Evolutionary conservation across 352 stramenopile species (phyloP).

Genomic region (Pythium diclinum): DNA sequence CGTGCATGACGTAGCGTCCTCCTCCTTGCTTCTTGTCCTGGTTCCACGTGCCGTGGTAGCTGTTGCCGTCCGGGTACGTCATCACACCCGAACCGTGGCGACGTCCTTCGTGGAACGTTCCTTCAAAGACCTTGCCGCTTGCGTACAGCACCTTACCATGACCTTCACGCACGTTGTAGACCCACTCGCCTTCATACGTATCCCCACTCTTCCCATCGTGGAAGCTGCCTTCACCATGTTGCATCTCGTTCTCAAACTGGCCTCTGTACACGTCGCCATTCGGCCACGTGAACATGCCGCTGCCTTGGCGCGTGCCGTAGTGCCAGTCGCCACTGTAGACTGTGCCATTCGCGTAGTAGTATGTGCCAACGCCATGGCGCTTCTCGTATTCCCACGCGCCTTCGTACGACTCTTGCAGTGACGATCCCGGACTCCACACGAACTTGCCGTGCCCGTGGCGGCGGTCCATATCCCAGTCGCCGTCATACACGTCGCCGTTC

Average conservation of each 20-base stretch:
- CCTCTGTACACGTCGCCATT: constrained; percentile 86
- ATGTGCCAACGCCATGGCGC: constrained; percentile 58
- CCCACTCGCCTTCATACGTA: constrained; percentile 78
- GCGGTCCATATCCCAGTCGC: constrained; percentile 60
- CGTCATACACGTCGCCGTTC: constrained; percentile 82
- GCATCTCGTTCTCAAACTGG: constrained; percentile 74
- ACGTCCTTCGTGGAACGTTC: constrained; percentile 75
- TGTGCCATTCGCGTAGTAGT: constrained; percentile 60
- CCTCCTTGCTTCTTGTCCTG: constrained; percentile 84
- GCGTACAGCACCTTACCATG: constrained; percentile 71
- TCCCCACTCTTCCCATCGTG: constrained; percentile 41
- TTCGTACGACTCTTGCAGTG: constrained; percentile 75
- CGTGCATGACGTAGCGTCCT: constrained; percentile 59
- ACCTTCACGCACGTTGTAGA: constrained; percentile 78
- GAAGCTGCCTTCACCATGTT: constrained; percentile 80
- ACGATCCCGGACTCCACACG: constrained; percentile 51
- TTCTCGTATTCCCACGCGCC: constrained; percentile 63
- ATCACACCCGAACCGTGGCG: constrained; percentile 77
- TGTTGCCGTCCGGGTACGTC: constrained; percentile 78
- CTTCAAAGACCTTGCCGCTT: constrained; percentile 81
- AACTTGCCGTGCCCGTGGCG: constrained; percentile 58
- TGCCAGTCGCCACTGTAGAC: constrained; percentile 67
- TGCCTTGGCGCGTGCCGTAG: constrained; percentile 64
- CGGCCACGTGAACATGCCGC: constrained; percentile 75
- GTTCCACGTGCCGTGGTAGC: constrained; percentile 85